A percentile compares a stretch with the other conserved stretches of the same genome.
These are phyloP conservation scores for Cylindrodendrum hubeiense DNA, from an alignment of 2,329 filamentous ascomycete species.

Conservation along the genomic window DNA sequence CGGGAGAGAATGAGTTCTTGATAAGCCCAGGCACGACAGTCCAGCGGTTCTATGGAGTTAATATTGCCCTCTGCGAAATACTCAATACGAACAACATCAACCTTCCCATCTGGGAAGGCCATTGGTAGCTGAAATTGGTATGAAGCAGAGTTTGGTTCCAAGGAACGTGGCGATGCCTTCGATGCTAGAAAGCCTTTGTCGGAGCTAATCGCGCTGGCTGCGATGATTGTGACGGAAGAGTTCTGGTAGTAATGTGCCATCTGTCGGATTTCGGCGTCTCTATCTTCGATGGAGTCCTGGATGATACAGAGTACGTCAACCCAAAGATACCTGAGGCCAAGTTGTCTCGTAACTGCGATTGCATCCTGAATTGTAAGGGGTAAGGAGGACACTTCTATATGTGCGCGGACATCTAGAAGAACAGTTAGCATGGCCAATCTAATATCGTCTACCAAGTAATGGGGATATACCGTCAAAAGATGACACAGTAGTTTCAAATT, in stretches of 20 bases:
- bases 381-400: neutral
- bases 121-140: neutral
- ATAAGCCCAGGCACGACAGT: constrained; percentile 7
- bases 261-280: neutral
- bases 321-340: constrained; percentile 3
- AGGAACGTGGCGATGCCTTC: neutral
- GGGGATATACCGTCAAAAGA: no score
- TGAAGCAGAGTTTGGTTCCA: neutral
- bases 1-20: constrained; percentile 7
- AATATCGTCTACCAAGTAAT: no score
- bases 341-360: neutral
- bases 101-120: neutral
- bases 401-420: no score
- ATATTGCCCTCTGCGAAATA: neutral
- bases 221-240: neutral
- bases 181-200: neutral
- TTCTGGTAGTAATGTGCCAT: constrained; percentile 4
- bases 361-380: constrained; percentile 3
- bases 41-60: neutral
- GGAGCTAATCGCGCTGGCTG: neutral
- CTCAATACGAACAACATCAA: neutral
- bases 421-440: no score
- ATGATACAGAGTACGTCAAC: constrained; percentile 10
- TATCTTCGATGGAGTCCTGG: constrained; percentile 6
- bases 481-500: no score